A percentile compares a stretch with the other conserved stretches of the same genome.
Evolutionary conservation across 2,329 filamentous ascomycete species (phyloP).

Genomic region (Ophiostoma piceae): DNA sequence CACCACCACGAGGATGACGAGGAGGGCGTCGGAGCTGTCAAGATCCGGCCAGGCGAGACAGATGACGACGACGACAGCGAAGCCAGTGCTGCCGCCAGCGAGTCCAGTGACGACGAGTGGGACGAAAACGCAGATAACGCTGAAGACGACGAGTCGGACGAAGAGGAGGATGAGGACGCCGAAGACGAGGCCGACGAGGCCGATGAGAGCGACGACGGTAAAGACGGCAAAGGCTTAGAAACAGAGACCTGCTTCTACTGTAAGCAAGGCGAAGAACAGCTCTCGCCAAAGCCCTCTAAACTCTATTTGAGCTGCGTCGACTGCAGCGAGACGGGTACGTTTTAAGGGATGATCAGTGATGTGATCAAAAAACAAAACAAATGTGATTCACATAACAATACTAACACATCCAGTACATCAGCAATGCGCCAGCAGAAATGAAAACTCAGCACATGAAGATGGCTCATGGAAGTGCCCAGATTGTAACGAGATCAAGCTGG

Average conservation of each 20-base stretch:
- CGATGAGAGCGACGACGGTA: conserved; percentile 50
- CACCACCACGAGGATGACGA: conserved; percentile 29
- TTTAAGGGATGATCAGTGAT: too few relatives aligned
- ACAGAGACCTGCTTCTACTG: conserved; percentile 62
- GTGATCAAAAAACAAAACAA: too few relatives aligned
- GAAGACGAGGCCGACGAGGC: conserved; percentile 48
- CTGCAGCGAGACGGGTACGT: conserved; percentile 12
- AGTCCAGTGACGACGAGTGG: conserved; percentile 49
- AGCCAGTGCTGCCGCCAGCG: conserved; percentile 41
- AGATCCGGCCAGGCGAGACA: conserved; percentile 50
- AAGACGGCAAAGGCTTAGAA: conserved; percentile 54
- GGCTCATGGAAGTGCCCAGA: conserved; percentile 49
- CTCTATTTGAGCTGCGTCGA: conserved; percentile 30
- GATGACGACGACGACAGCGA: conserved; percentile 43
- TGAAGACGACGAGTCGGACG: conserved; percentile 32
- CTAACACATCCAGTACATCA: conserved; percentile 62
- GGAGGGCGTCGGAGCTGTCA: conserved; percentile 53
- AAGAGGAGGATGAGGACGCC: conserved; percentile 41
- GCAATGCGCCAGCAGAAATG: conserved; percentile 75
- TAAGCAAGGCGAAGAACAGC: conserved; percentile 73
- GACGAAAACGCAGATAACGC: conserved; percentile 53
- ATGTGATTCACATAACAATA: background rate
- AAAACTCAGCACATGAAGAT: conserved; percentile 55
- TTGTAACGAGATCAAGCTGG: conserved; percentile 38
- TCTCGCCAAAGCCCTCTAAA: conserved; percentile 67